These are phyloP conservation scores for Cryptococcus sp. DNA, from an alignment of 1,284 basidiomycete species.

Conservation along the genomic window DNA sequence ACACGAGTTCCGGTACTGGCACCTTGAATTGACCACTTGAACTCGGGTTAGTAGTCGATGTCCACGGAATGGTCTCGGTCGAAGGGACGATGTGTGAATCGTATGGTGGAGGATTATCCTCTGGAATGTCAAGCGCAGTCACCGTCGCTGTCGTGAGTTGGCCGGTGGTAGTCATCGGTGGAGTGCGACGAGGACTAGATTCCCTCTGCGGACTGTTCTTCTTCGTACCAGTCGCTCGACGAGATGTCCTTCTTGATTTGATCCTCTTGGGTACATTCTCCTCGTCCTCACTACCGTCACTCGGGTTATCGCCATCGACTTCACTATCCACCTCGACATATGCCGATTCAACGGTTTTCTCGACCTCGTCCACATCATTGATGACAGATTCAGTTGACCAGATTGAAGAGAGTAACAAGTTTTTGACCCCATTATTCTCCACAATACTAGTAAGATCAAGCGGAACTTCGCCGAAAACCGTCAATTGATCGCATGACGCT, in stretches of 20 bases:
- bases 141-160: slow-evolving; percentile 3
- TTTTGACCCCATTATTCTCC: slow-evolving; percentile 51
- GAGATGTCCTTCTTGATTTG: slow-evolving; percentile 8
- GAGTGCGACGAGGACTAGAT: neutral
- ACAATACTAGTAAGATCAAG: slow-evolving; percentile 66
- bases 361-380: slow-evolving; percentile 3
- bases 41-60: slow-evolving; percentile 36
- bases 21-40: slow-evolving; percentile 32
- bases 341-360: slow-evolving; percentile 5
- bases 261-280: slow-evolving; percentile 9
- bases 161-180: neutral
- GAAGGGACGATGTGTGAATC: slow-evolving; percentile 4
- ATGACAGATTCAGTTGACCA: slow-evolving; percentile 28
- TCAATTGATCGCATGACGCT: slow-evolving; percentile 71
- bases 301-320: slow-evolving; percentile 46
- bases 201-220: neutral
- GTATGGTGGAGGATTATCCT: slow-evolving; percentile 38
- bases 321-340: slow-evolving; percentile 11
- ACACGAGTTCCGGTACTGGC: slow-evolving; percentile 26
- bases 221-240: slow-evolving; percentile 16
- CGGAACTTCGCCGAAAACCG: slow-evolving; percentile 71
- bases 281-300: slow-evolving; percentile 35
- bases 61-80: slow-evolving; percentile 25
- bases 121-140: slow-evolving; percentile 6
- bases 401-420: slow-evolving; percentile 43